Evolutionary conservation across 257 asterid species (phyloP).

Genomic region (Lycium barbarum): DNA sequence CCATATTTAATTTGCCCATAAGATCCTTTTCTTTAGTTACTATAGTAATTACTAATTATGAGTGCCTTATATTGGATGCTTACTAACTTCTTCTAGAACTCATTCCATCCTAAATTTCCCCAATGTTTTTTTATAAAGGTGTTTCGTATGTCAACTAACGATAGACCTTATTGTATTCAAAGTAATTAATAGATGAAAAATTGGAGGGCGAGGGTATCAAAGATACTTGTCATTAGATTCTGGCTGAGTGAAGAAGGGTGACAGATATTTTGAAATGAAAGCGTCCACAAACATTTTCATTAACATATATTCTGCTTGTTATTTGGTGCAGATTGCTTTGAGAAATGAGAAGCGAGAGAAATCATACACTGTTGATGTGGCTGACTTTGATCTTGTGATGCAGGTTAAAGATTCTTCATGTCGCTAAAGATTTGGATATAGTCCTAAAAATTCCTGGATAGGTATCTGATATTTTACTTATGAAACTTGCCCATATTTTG

Average conservation of each 20-base stretch:
- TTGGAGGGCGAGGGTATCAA: neutral
- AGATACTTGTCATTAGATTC: slow-evolving; percentile 13
- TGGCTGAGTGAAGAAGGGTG: neutral
- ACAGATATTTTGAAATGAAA: neutral
- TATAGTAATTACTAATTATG: neutral
- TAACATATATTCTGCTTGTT: neutral
- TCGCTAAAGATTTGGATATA: neutral
- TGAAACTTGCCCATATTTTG: slow-evolving; percentile 19
- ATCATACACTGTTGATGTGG: slow-evolving; percentile 65
- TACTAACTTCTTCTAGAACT: slow-evolving; percentile 11
- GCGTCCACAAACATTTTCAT: neutral
- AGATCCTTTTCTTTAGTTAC: neutral
- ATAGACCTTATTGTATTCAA: neutral
- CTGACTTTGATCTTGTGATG: slow-evolving; percentile 96
- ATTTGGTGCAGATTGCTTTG: slow-evolving; percentile 62
- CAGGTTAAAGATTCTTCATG: slow-evolving; percentile 57
- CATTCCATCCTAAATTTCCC: neutral
- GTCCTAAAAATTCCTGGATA: slow-evolving; percentile 10
- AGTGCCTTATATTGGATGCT: slow-evolving; percentile 8
- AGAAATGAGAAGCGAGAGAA: slow-evolving; percentile 60
- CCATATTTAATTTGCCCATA: neutral
- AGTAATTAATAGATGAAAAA: neutral
- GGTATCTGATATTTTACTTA: slow-evolving; percentile 29
- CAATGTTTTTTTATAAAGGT: neutral
- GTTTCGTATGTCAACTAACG: neutral